Percentiles rank a stretch among this genome's conserved stretches.
Evolutionary conservation across 192 early-diverging fungal species (phyloP).

Genomic region (Gaertneriomyces semiglobifer): DNA sequence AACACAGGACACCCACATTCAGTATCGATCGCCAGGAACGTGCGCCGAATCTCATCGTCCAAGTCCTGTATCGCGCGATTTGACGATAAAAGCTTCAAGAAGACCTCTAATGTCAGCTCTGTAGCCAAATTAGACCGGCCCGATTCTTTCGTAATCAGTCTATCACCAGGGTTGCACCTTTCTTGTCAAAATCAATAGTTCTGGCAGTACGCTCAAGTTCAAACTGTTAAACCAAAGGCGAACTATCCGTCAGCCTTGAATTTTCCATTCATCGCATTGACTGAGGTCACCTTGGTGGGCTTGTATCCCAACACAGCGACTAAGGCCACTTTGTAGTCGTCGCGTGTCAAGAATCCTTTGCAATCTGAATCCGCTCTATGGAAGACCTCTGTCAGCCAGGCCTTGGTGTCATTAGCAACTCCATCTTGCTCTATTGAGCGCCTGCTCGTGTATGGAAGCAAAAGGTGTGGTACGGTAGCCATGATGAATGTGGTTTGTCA

Average conservation of each 20-base stretch:
- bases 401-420: too few relatives aligned
- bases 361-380: slow-evolving; percentile 19
- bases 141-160: not conserved
- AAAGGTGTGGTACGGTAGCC: too few relatives aligned
- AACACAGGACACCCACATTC: not conserved
- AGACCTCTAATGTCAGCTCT: slow-evolving; percentile 33
- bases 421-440: too few relatives aligned
- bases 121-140: not conserved
- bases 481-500: too few relatives aligned
- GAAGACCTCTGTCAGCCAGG: slow-evolving; percentile 19
- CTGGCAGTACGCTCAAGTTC: not conserved
- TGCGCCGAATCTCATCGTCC: slow-evolving; percentile 29
- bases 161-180: not conserved
- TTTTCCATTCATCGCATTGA: slow-evolving; percentile 4
- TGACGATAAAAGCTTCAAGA: slow-evolving; percentile 22
- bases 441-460: too few relatives aligned
- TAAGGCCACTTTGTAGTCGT: slow-evolving; percentile 34
- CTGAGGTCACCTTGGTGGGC: slow-evolving; percentile 33
- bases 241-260: slow-evolving; percentile 4
- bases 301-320: slow-evolving; percentile 40
- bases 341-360: slow-evolving; percentile 28
- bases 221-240: not conserved
- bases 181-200: slow-evolving; percentile 13
- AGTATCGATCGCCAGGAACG: slow-evolving; percentile 32
- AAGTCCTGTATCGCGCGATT: slow-evolving; percentile 5